phyloP scores from a whole-genome alignment of 345 rosid genomes.

The Rhodamnia argentea region DNA sequence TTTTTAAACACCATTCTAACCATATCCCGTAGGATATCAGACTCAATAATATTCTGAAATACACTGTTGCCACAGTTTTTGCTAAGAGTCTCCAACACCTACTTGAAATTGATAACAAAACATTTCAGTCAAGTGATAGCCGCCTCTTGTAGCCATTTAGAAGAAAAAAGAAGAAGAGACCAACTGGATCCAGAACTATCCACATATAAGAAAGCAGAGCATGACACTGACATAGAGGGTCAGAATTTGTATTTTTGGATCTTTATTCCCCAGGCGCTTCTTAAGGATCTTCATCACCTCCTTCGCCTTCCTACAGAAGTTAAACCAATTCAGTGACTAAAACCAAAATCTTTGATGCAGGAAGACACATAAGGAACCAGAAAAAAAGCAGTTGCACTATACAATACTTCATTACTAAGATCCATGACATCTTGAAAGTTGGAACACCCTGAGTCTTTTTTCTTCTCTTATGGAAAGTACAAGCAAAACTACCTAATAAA shows the following conservation, averaged over 20 bases:
- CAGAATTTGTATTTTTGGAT: slow-evolving; percentile 78
- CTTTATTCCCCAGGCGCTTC: slow-evolving; percentile 85
- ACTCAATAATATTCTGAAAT: slow-evolving; percentile 69
- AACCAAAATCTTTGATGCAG: background rate
- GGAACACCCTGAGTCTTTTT: background rate
- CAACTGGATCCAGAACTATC: background rate
- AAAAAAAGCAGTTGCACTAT: background rate
- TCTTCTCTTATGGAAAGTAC: background rate
- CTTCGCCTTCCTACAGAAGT: slow-evolving; percentile 64
- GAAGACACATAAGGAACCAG: background rate
- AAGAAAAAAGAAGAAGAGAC: background rate
- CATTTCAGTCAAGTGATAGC: background rate
- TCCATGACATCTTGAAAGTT: background rate
- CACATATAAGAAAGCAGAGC: background rate
- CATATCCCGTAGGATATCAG: slow-evolving; percentile 88
- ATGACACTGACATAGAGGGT: slow-evolving; percentile 66
- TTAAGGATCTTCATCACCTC: slow-evolving; percentile 85
- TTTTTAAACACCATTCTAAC: slow-evolving; percentile 90
- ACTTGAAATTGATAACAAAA: background rate
- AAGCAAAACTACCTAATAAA: background rate
- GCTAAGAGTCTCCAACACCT: slow-evolving; percentile 92
- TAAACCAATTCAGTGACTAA: background rate
- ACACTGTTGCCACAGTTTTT: slow-evolving; percentile 88
- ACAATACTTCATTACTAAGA: background rate
- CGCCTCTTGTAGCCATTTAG: background rate